Base-by-base conservation (phyloP, 371 early-diverging fungal species). In the Cokeromyces recurvatus region DNA sequence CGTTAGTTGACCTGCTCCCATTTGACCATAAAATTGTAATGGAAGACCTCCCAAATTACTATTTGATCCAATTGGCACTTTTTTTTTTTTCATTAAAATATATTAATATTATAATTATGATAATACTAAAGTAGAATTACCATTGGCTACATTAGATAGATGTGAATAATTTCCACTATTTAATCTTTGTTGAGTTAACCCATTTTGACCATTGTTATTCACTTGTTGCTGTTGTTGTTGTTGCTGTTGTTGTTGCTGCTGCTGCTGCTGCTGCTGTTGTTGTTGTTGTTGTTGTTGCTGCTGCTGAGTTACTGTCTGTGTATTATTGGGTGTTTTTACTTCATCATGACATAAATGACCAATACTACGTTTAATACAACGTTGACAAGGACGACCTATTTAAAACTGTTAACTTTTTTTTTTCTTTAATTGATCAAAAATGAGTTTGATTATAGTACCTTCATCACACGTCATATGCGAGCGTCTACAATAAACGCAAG, bases 291-390 rank as follows among this genome's bases (percentile, higher is more conserved):
- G 31, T 22, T 41, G 29, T 42, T 34, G 25, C 37, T 35, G 39
- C 27, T 23, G 48, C 31, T 3, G 17, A 20, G 17, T 15, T 17
- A 34, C 17, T 38, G 21, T 42, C 39, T 20, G 22, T 55, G 52
- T 25, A 47, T 42, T 70, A 43, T 32, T 48, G 17, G 62, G 39
- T 21, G 56, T 68, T 43, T 80, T 84, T 4, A 81, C 69, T 55
- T 92, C 90, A 62, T 95, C 92, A 36, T 87, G 88, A 66, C 96
- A 95, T 47, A 93, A 63, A 57, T 92, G 90, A 9, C 90, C 89
- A 52, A 95, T 95, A 57, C 85, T 87, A 32, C 94, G 81, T 64
- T 91, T 91, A 39, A 95, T 89, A 66, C 96, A 95, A 21, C 96
- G 85, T 58, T 90, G 89, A 66, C 95, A 95, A 16, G 95, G 95